A percentile compares a stretch with the other conserved stretches of the same genome.
phyloP scores from a whole-genome alignment of 2,329 filamentous ascomycete genomes.

The Colletotrichum limetticola region DNA sequence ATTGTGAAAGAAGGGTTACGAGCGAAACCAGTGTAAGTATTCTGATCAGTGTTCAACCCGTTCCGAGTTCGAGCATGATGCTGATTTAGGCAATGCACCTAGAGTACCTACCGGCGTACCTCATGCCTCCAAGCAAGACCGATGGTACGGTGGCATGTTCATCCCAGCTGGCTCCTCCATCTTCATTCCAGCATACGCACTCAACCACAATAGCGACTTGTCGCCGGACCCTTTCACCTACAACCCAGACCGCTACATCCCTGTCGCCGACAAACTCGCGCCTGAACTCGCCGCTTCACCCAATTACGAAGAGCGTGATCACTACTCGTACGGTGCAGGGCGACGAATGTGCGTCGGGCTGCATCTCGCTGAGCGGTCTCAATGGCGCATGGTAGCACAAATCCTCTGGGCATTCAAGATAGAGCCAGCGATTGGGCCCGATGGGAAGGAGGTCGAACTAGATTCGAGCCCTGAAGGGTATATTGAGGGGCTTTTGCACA shows the following conservation, averaged over 20 bases:
- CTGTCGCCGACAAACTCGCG: conserved; percentile 41
- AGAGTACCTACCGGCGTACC: conserved; percentile 7
- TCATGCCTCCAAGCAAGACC: conserved; percentile 41
- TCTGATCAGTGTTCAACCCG: no score
- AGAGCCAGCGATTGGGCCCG: background rate
- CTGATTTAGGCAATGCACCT: no score
- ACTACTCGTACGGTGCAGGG: conserved; percentile 59
- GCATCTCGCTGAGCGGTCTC: conserved; percentile 58
- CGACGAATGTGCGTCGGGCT: conserved; percentile 60
- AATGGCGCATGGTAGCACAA: conserved; percentile 50
- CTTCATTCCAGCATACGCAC: conserved; percentile 47
- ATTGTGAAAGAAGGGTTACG: conserved; percentile 54
- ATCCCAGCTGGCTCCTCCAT: conserved; percentile 52
- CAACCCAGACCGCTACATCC: conserved; percentile 40
- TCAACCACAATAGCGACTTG: conserved; percentile 45
- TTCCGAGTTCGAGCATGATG: background rate
- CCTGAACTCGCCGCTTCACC: conserved; percentile 41
- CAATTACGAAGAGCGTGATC: conserved; percentile 45
- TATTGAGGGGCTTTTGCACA: conserved; percentile 5
- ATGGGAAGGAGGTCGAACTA: background rate
- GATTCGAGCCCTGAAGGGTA: conserved; percentile 16
- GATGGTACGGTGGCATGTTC: conserved; percentile 49
- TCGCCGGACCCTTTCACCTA: conserved; percentile 44
- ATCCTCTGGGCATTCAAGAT: conserved; percentile 58
- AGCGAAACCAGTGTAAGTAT: conserved; percentile 49